Conservation (phyloP, 2,329 filamentous ascomycete genomes). For the Trichoderma sp. region DNA sequence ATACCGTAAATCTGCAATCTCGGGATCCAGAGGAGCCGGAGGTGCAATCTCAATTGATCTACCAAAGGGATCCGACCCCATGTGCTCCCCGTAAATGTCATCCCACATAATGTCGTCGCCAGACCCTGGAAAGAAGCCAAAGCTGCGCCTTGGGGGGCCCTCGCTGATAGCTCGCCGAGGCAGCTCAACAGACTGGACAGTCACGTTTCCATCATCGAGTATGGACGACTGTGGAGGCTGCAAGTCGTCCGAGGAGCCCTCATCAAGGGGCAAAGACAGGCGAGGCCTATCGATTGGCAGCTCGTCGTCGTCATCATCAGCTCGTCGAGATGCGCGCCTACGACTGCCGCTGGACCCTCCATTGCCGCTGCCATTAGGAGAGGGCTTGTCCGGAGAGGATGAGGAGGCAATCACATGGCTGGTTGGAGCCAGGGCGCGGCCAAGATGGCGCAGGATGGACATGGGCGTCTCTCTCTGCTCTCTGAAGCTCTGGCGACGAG, state of each 20-base stretch:
- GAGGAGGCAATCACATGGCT: constrained; percentile 46
- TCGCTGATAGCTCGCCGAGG: constrained; percentile 52
- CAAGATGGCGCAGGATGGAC: constrained; percentile 52
- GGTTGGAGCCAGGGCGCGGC: constrained; percentile 50
- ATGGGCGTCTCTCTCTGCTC: constrained; percentile 56
- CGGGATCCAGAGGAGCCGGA: constrained; percentile 10
- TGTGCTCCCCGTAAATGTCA: not conserved
- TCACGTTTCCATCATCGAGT: constrained; percentile 59
- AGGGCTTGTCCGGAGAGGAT: constrained; percentile 38
- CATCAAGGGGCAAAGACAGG: constrained; percentile 53
- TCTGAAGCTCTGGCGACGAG: constrained; percentile 55
- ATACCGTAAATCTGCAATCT: constrained; percentile 41
- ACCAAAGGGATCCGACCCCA: not conserved
- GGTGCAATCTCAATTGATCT: not conserved
- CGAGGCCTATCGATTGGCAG: constrained; percentile 50
- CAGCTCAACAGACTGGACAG: constrained; percentile 58
- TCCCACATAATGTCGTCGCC: constrained; percentile 21
- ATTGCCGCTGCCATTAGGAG: constrained; percentile 31
- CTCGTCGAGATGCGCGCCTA: constrained; percentile 27
- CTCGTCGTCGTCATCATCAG: constrained; percentile 44
- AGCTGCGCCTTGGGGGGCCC: constrained; percentile 44
- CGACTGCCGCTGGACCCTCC: constrained; percentile 30
- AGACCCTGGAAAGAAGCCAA: constrained; percentile 48
- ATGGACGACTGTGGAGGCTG: constrained; percentile 52
- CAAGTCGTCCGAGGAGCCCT: constrained; percentile 51